phyloP scores from a whole-genome alignment of 257 asterid species.

The Coffea eugenioides region DNA sequence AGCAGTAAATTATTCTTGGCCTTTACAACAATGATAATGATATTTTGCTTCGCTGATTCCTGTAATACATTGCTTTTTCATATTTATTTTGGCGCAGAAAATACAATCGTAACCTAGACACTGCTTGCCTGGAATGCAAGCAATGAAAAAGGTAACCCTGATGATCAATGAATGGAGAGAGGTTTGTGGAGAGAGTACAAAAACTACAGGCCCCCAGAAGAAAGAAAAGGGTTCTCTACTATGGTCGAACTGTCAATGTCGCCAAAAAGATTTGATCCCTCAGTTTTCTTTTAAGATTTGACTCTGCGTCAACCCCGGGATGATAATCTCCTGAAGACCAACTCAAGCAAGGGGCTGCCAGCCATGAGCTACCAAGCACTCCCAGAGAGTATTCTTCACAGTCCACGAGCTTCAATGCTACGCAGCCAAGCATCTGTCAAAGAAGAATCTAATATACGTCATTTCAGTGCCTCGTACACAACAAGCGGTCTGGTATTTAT shows the following conservation, averaged over 20 bases:
- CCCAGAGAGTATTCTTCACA: background rate
- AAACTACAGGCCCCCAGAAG: conserved; percentile 14
- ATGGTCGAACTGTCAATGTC: conserved; percentile 1
- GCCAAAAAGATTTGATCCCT: conserved; percentile 5
- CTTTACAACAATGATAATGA: conserved; percentile 2
- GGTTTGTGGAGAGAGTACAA: background rate
- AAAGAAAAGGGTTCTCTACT: conserved; percentile 9
- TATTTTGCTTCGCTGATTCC: background rate
- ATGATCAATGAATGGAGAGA: conserved; percentile 21
- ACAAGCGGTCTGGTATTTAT: background rate
- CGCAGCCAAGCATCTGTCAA: conserved; percentile 4
- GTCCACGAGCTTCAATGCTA: background rate
- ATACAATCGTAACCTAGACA: conserved; percentile 18
- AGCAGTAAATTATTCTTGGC: background rate
- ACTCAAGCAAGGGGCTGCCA: background rate
- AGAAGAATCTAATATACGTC: background rate
- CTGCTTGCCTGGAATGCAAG: background rate
- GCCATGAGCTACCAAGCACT: background rate
- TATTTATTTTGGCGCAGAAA: conserved; percentile 7
- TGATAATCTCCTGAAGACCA: background rate
- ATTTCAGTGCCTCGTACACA: background rate
- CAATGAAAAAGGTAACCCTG: conserved; percentile 4
- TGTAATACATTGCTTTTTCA: conserved; percentile 8
- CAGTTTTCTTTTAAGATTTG: conserved; percentile 1
- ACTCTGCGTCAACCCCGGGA: conserved; percentile 1